These are phyloP conservation scores for Penicillium janthinellum DNA, from an alignment of 2,329 filamentous ascomycete species.

Conservation along the genomic window DNA sequence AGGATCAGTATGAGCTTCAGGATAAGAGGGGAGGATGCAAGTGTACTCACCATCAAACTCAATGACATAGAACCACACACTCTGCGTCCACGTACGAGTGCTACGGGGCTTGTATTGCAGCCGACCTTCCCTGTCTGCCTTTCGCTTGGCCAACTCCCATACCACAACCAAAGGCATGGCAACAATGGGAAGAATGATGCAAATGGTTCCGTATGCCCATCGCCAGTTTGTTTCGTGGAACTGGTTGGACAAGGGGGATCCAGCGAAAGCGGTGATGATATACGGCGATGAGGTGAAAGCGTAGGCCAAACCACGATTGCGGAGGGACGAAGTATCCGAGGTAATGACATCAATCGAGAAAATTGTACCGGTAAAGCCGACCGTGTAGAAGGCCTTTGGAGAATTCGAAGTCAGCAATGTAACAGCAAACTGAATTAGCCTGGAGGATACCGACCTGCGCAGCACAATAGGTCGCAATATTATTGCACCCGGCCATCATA, in stretches of 20 bases:
- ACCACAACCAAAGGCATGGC: conserved; percentile 58
- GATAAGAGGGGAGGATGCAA: background rate
- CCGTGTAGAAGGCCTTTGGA: conserved; percentile 41
- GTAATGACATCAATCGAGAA: conserved; percentile 26
- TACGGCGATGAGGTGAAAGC: conserved; percentile 60
- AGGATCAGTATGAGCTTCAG: background rate
- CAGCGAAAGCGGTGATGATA: conserved; percentile 58
- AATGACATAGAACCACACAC: conserved; percentile 54
- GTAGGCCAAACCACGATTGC: conserved; percentile 62
- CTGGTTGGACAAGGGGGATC: conserved; percentile 54
- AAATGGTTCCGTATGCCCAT: conserved; percentile 65
- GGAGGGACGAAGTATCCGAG: conserved; percentile 62
- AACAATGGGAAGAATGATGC: conserved; percentile 61
- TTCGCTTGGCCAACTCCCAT: conserved; percentile 57
- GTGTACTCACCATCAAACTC: conserved; percentile 59
- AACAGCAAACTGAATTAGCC: no score
- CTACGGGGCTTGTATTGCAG: conserved; percentile 42
- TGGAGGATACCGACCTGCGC: conserved; percentile 51
- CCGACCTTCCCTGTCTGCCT: conserved; percentile 59
- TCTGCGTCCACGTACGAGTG: conserved; percentile 50
- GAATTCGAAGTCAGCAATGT: conserved; percentile 56
- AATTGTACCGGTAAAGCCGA: conserved; percentile 50
- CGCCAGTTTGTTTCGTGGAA: conserved; percentile 60
- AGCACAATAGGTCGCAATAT: conserved; percentile 64
- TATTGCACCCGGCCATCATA: conserved; percentile 63